phyloP scores from a whole-genome alignment of 208 protist genomes.

The Blastocrithidia nonstop region DNA sequence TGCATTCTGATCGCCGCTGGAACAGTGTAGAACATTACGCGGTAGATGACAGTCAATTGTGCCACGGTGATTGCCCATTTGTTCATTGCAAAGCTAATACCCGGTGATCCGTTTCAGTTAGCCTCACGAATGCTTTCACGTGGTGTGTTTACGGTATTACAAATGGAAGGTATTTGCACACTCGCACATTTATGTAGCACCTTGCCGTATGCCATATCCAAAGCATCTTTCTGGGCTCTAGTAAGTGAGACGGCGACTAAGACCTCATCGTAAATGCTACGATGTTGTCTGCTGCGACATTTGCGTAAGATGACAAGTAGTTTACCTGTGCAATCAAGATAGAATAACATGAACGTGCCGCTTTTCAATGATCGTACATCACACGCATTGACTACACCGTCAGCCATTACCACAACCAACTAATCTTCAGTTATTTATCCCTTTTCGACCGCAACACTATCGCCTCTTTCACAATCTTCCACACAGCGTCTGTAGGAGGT shows the following conservation, averaged over 20 bases:
- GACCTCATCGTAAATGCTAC: constrained; percentile 9
- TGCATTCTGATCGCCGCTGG: constrained; percentile 23
- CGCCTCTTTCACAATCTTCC: too few relatives aligned
- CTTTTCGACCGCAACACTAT: too few relatives aligned
- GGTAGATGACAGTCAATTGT: constrained; percentile 44
- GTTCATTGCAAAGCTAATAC: constrained; percentile 26
- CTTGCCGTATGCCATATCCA: constrained; percentile 29
- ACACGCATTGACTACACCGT: too few relatives aligned
- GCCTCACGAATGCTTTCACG: constrained; percentile 43
- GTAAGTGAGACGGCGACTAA: constrained; percentile 28
- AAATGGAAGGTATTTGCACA: constrained; percentile 64
- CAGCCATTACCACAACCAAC: too few relatives aligned
- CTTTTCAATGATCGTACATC: too few relatives aligned
- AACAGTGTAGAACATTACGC: constrained; percentile 6
- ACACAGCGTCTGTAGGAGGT: too few relatives aligned
- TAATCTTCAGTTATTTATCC: too few relatives aligned
- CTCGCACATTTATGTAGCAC: constrained; percentile 41
- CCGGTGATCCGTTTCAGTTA: constrained; percentile 62
- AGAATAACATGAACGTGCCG: too few relatives aligned
- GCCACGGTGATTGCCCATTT: constrained; percentile 37
- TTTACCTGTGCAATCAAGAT: too few relatives aligned
- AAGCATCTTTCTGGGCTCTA: constrained; percentile 60
- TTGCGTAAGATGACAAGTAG: constrained; percentile 33
- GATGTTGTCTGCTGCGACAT: constrained; percentile 25
- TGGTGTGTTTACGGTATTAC: constrained; percentile 13